Percentiles rank a stretch among this genome's conserved stretches.
Evolutionary conservation across 1,139 yeast species (phyloP).

Genomic region (Yamadazyma membranifaciens): DNA sequence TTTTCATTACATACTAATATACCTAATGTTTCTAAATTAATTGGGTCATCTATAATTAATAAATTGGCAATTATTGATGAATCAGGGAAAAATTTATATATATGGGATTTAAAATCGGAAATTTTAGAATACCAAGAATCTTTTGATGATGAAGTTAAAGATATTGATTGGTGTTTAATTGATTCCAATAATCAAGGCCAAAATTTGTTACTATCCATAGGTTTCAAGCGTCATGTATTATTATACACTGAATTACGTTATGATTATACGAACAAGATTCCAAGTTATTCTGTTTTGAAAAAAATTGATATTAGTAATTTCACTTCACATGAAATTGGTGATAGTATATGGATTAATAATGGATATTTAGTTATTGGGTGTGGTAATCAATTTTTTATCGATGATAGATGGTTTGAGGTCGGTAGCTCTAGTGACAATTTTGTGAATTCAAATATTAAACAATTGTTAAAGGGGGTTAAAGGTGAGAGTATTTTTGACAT

Average conservation of each 20-base stretch:
- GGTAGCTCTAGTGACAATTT: constrained; percentile 25
- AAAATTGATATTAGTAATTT: constrained; percentile 66
- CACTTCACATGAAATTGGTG: constrained; percentile 83
- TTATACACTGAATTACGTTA: constrained; percentile 80
- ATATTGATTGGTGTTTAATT: constrained; percentile 80
- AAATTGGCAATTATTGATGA: constrained; percentile 71
- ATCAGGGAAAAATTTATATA: constrained; percentile 48
- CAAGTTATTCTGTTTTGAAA: constrained; percentile 76
- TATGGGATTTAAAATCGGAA: constrained; percentile 75
- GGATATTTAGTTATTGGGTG: constrained; percentile 82
- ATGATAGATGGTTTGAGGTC: constrained; percentile 57
- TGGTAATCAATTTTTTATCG: constrained; percentile 85
- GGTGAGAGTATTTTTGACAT: constrained; percentile 22
- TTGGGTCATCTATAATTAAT: constrained; percentile 68
- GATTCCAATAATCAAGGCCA: constrained; percentile 34
- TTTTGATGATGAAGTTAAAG: constrained; percentile 47
- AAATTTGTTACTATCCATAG: constrained; percentile 78
- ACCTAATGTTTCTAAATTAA: constrained; percentile 48
- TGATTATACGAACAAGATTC: constrained; percentile 79
- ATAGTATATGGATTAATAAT: constrained; percentile 79
- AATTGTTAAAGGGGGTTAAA: constrained; percentile 47
- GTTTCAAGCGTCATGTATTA: constrained; percentile 61
- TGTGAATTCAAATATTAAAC: constrained; percentile 37
- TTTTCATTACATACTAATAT: constrained; percentile 57
- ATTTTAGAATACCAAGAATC: constrained; percentile 64